Evolutionary conservation across 805 yeast species (phyloP), one percentile per base, ranked within the genome.

Genomic region (Saturnispora kantuleensis): DNA sequence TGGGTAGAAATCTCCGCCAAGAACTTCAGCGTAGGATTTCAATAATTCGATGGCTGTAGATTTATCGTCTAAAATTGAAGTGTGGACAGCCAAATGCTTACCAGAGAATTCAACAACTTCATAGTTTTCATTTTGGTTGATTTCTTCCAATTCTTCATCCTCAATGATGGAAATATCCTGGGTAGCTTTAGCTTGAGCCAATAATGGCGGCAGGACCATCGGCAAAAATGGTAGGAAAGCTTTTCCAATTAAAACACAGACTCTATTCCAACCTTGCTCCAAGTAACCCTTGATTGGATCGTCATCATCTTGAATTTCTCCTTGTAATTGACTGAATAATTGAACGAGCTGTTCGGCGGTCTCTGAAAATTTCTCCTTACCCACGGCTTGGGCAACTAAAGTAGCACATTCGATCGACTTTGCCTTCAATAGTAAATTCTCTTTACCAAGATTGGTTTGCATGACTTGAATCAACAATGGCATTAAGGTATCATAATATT

Each of bases 351-450:
- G 87, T 49, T 74, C 76, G 39, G 84, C 78, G 56, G 85, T 83
- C 18, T 85, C 79, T 15, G 76, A 64, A 60, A 93, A 90, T 59
- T 83, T 85, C 53, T 88, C 96, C 57, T 81, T 81, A 17, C 97
- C 97, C 28, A 93, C 97, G 12, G 98, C 97, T 38, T 81, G 69
- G 0, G 97, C 97, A 59, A 93, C 88, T 55, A 93, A 71, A 1
- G 97, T 85, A 7, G 96, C 81, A 65, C 98, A 93, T 66, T 93
- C 98, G 52, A 93, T 85, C 55, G 96, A 85, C 64, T 89, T 90
- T 17, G 95, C 97, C 60, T 84, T 85, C 52, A 93, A 70, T 45
- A 82, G 65, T 51, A 93, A 75, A 61, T 82, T 80, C 55, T 84
- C 94, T 38, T 76, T 76, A 33, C 86, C 90, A 64, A 82, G 73